Percentiles rank a stretch among this genome's conserved stretches.
phyloP scores from a whole-genome alignment of 441 rosid genomes.

The Cnidoscolus chayamansa region DNA sequence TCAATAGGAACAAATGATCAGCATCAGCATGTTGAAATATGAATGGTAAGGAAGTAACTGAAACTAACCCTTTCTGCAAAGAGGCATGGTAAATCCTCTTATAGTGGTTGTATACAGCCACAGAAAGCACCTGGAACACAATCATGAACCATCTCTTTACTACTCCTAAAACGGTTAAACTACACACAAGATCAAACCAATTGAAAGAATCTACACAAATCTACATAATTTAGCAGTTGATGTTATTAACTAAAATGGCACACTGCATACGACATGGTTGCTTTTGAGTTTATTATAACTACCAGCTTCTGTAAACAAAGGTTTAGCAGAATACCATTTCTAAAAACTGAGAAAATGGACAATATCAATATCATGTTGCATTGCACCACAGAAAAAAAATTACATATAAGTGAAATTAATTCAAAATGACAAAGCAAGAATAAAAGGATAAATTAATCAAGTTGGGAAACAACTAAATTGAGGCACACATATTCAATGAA shows the following conservation, averaged over 20 bases:
- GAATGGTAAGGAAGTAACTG: conserved; percentile 11
- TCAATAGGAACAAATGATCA: no score
- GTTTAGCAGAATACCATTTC: no score
- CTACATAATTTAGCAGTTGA: no score
- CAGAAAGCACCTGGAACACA: conserved; percentile 73
- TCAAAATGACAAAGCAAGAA: not conserved
- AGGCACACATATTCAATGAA: not conserved
- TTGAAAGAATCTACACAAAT: not conserved
- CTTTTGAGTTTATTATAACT: no score
- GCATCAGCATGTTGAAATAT: not conserved
- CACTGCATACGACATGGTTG: no score
- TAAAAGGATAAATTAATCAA: no score
- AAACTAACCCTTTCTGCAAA: conserved; percentile 66
- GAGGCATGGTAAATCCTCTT: conserved; percentile 76
- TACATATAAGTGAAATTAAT: not conserved
- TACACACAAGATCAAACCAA: not conserved
- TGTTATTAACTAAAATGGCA: no score
- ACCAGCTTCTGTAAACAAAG: no score
- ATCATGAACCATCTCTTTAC: no score
- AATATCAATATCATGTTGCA: not conserved
- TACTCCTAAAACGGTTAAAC: no score
- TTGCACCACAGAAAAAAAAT: not conserved
- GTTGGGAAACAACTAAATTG: not conserved
- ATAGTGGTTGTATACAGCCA: conserved; percentile 93
- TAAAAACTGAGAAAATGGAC: no score